phyloP scores from a whole-genome alignment of 768 basidiomycete genomes.

The Termitomyces sp. region DNA sequence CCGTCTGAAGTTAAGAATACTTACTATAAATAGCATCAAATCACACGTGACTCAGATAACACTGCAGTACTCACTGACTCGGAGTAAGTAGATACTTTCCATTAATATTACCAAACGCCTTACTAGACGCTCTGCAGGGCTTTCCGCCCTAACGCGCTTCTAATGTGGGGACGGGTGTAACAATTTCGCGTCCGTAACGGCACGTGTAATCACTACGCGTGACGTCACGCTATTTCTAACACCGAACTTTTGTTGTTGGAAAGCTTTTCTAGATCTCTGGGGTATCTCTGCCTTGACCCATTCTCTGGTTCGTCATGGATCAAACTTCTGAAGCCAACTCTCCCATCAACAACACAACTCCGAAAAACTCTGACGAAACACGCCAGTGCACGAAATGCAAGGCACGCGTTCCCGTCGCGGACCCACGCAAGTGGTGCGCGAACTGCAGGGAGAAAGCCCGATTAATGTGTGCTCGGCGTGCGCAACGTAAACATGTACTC shows the following conservation, averaged over 20 bases:
- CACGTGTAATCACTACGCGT: neutral
- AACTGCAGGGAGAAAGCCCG: neutral
- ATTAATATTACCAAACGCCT: too few species aligned
- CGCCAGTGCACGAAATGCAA: neutral
- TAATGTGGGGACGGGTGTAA: too few species aligned
- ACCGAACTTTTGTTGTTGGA: too few species aligned
- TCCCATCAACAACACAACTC: neutral
- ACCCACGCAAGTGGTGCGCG: constrained; percentile 1
- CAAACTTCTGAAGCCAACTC: too few species aligned
- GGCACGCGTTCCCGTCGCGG: neutral
- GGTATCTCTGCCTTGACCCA: neutral
- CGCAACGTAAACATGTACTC: neutral
- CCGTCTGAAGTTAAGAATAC: too few species aligned
- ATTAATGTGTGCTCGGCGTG: neutral
- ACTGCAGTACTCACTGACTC: too few species aligned
- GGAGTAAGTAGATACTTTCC: too few species aligned
- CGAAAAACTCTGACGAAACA: neutral
- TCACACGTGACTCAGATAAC: too few species aligned
- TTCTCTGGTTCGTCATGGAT: neutral
- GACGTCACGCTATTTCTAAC: neutral
- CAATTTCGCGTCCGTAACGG: neutral
- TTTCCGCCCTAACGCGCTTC: too few species aligned
- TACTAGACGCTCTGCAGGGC: too few species aligned
- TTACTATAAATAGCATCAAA: too few species aligned
- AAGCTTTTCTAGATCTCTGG: too few species aligned